Base-by-base conservation (phyloP, 2,329 filamentous ascomycete genomes). In the Colletotrichum simmondsii region DNA sequence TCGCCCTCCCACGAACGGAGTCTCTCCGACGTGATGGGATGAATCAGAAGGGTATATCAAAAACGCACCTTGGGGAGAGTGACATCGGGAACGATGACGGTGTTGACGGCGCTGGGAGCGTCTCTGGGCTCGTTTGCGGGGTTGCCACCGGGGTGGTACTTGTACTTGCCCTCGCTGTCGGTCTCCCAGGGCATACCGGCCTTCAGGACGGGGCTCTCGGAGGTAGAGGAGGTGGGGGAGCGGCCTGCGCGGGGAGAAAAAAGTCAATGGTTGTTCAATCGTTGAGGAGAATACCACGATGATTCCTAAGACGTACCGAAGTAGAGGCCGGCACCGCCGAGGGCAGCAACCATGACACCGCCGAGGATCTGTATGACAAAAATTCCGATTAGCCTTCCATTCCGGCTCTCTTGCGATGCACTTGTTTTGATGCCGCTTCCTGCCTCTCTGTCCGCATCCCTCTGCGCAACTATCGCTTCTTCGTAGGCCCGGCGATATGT, bases 61-160 rank as follows among this genome's bases (percentile, higher is more conserved):
- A 79, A 49, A 79, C 88, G 75, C 87, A 95, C 94, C 92, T 93
- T 95, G 81, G 97, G 95, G 78, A 98, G 88, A 81, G 93, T 97
- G 81, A 99, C 95, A 81, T 97, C 93, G 80, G 97, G 97, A 68
- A 99, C 89, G 82, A 99, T 92, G 78, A 98, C 95, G 76, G 93
- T 94, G 89, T 99, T 98, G 85, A 99, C 87, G 75, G 97, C 97
- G 84, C 94, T 97, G 77, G 97, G 97, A 74, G 97, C 97, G 80
- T 98, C 94, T 87, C 93, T 95, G 83, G 94, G 93, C 75, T 90
- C 86, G 81, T 92, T 88, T 84, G 81, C 92, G 81, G 89, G 85
- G 86, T 98, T 94, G 79, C 95, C 97, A 79, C 94, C 94, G 72
- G 95, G 95, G 88, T 94, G 91, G 86, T 95, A 95, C 84, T 92